A percentile compares a stretch with the other conserved stretches of the same genome.
phyloP scores from a whole-genome alignment of 768 basidiomycete genomes.

The Hydnomerulius pinastri region DNA sequence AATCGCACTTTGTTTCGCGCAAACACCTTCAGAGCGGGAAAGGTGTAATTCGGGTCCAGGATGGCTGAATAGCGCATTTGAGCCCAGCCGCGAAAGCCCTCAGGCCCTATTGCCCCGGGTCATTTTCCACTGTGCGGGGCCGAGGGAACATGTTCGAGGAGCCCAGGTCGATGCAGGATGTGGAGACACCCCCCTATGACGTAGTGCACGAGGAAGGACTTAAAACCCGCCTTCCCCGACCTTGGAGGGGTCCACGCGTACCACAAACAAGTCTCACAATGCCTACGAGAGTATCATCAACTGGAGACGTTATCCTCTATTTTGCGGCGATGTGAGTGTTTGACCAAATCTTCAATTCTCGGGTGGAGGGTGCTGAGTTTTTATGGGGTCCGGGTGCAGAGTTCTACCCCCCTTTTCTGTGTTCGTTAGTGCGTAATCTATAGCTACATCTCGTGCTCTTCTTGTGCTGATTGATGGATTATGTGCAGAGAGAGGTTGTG shows the following conservation, averaged over 20 bases:
- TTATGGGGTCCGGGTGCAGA: constrained; percentile 9
- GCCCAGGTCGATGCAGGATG: too few relatives aligned
- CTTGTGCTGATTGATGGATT: background rate
- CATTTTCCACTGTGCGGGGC: too few relatives aligned
- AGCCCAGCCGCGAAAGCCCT: too few relatives aligned
- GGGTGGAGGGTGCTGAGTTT: too few relatives aligned
- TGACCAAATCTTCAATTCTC: background rate
- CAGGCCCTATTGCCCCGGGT: too few relatives aligned
- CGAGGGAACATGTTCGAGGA: too few relatives aligned
- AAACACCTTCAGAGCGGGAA: too few relatives aligned
- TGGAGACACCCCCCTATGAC: background rate
- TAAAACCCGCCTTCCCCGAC: too few relatives aligned
- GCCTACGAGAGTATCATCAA: constrained; percentile 29
- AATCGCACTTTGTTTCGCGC: too few relatives aligned
- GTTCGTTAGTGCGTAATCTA: constrained; percentile 34
- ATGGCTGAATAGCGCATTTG: too few relatives aligned
- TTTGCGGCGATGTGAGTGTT: constrained; percentile 33
- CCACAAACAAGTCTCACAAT: constrained; percentile 12
- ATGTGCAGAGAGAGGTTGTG: constrained; percentile 24
- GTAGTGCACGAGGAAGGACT: background rate
- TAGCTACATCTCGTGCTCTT: background rate
- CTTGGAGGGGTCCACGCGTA: too few relatives aligned
- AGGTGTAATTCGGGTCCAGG: too few relatives aligned
- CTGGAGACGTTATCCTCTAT: constrained; percentile 38
- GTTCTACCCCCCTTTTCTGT: constrained; percentile 29